phyloP scores from a whole-genome alignment of 768 basidiomycete species.

The Lyophyllum shimeji region DNA sequence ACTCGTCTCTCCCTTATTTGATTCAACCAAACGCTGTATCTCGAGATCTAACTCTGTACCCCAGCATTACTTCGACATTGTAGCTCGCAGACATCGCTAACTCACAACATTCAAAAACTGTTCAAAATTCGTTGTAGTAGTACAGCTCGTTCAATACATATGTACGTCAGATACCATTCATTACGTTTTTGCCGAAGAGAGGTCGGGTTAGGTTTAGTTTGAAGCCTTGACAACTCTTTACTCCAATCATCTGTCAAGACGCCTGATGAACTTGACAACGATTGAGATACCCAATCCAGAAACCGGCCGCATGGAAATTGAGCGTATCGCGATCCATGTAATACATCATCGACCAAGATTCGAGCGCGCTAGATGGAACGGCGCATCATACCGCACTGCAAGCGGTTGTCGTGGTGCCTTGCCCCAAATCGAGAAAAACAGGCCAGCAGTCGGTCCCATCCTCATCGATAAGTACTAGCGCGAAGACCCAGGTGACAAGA shows the following conservation, averaged over 20 bases:
- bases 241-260: not conserved
- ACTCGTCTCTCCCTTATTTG: not conserved
- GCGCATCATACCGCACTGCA: not conserved
- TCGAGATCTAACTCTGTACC: not conserved
- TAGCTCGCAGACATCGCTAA: not conserved
- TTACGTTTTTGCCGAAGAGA: not conserved
- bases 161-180: not conserved
- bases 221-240: conserved; percentile 2
- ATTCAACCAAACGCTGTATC: not conserved
- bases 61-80: not conserved
- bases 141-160: too few species aligned
- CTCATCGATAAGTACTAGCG: not conserved
- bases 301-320: not conserved
- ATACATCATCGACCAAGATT: not conserved
- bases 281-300: not conserved
- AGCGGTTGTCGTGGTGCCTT: not conserved
- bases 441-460: not conserved
- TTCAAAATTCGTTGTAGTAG: too few species aligned
- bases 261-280: not conserved
- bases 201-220: not conserved
- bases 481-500: not conserved
- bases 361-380: not conserved
- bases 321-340: not conserved
- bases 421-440: not conserved
- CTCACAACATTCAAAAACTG: not conserved